phyloP scores from a whole-genome alignment of 495 filamentous ascomycete species.

The Xylaria grammica region DNA sequence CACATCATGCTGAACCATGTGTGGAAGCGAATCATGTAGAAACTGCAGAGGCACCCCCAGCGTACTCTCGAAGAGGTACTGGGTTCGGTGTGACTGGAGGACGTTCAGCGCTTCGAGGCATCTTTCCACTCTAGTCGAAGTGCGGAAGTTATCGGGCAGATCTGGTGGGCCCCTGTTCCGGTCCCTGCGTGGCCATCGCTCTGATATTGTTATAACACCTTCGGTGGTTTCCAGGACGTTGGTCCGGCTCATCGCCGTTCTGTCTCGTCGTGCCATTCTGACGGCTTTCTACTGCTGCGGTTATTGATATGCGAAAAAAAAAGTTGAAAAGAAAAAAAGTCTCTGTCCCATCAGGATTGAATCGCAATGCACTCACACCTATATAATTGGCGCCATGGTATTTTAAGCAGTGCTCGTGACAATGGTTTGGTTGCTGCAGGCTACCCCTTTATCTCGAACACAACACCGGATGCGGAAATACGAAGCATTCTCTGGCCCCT shows the following conservation, averaged over 20 bases:
- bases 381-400: not conserved
- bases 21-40: constrained; percentile 13
- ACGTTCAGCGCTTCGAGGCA: not conserved
- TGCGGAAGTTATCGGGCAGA: not conserved
- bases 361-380: too few species aligned
- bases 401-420: not conserved
- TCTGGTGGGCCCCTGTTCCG: constrained; percentile 1
- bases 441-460: not conserved
- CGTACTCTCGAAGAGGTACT: not conserved
- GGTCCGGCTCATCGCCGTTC: not conserved
- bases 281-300: not conserved
- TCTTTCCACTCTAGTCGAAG: not conserved
- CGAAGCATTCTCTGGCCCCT: not conserved
- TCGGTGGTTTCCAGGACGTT: not conserved
- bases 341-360: not conserved
- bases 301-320: not conserved
- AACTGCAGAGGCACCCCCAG: constrained; percentile 15
- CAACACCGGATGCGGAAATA: not conserved
- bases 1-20: constrained; percentile 12
- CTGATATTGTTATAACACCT: not conserved
- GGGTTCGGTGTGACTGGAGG: not conserved
- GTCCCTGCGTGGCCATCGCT: constrained; percentile 11
- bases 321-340: not conserved
- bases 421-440: not conserved
- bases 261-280: not conserved